Base-by-base conservation (phyloP, 371 early-diverging fungal species). In the Actinomortierella wolfii region DNA sequence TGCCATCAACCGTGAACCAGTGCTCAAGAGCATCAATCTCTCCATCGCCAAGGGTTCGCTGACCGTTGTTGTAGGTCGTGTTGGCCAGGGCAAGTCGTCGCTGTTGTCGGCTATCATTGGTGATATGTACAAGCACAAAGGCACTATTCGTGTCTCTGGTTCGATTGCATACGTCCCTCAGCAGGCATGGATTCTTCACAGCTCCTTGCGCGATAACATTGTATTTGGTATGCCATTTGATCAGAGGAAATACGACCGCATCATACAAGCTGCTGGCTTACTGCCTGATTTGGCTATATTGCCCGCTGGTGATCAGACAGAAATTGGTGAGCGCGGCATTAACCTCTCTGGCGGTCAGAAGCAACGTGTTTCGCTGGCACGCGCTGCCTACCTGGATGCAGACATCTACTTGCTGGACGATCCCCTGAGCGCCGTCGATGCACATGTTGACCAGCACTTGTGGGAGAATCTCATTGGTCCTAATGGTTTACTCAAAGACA, bases 261-360 rank as follows among this genome's bases (percentile, higher is more conserved):
- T 86, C 2, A 52, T 92, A 1, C 76, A 79, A 58, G 82, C 82
- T 68, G 82, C 86, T 11, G 92, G 92, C 1, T 71, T 96, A 28
- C 77, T 80, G 1, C 80, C 90, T 13, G 97, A 97, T 64, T 67
- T 97, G 29, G 87, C 89, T 23, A 91, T 89, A 42, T 75, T 97
- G 5, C 78, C 79, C 20, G 91, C 78, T 44, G 89, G 89, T 5
- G 97, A 98, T 77, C 76, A 81, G 64, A 94, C 94, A 2, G 95
- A 96, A 76, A 96, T 98, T 76, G 98, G 97, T 48, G 97, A 96
- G 75, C 84, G 89, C 51, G 97, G 97, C 26, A 92, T 95, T 76
- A 94, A 91, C 59, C 69, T 96, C 44, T 89, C 90, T 0, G 97
- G 94, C 52, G 94, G 94, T 13, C 93, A 93, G 68, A 89, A 88